Evolutionary conservation across 768 basidiomycete genomes (phyloP), one percentile per base, ranked within the genome.

Genomic region (Pluteus cervinus): DNA sequence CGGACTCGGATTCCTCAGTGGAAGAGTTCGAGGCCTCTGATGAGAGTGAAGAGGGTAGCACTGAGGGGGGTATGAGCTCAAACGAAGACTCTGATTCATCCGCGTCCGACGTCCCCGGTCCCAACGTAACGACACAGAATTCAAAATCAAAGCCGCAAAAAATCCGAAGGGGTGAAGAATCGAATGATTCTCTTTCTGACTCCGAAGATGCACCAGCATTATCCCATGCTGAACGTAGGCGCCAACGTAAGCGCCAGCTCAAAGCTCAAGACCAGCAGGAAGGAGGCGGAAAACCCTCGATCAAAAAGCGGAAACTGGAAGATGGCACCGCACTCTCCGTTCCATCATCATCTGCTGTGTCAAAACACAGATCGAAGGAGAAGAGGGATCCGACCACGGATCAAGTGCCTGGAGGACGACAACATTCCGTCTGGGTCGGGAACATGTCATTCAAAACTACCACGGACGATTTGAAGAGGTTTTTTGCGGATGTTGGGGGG

Each of bases 351-450:
- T 48, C 51, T 18, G 39, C 48, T n/a, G 47, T 48, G 52, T 46
- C 39, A 47, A 44, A n/a, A n/a, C n/a, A n/a, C n/a, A n/a, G n/a
- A n/a, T n/a, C n/a, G n/a, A n/a, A n/a, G n/a, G n/a, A n/a, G n/a
- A n/a, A n/a, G n/a, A n/a, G n/a, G n/a, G n/a, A n/a, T n/a, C n/a
- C n/a, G n/a, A n/a, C n/a, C n/a, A n/a, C n/a, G n/a, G n/a, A n/a
- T n/a, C n/a, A n/a, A n/a, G n/a, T n/a, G n/a, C n/a, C 52, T 32
- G 54, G 56, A 10, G 81, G 79, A 57, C 76, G 84, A 17, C 78
- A 87, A 58, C 80, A 93, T 55, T 93, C 89, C 4, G 71, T 97
- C 32, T 98, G 94, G 94, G 86, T 97, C 21, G 94, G 94, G 28
- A 98, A 98, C 61, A 55, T 98, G 56, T 73, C 86, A 5, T 98